Conservation (phyloP, 345 rosid species). For the Noccaea bulbosa region DNA sequence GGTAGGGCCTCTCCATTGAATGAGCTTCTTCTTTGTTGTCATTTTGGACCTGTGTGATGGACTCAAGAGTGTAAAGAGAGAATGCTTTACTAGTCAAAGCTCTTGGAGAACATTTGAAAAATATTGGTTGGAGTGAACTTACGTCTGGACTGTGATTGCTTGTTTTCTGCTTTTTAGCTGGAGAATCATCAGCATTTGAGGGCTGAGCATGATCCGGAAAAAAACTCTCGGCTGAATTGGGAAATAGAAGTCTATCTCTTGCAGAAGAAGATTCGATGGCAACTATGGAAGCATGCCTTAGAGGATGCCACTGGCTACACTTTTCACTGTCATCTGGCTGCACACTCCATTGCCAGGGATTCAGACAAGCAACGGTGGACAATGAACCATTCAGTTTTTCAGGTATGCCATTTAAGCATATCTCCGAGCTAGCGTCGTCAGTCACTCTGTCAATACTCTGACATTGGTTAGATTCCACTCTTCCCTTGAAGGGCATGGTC, state of each 20-base stretch:
- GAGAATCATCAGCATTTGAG: conserved; percentile 43
- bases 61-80: conserved; percentile 29
- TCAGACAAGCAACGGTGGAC: conserved; percentile 61
- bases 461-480: conserved; percentile 14
- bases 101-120: neutral
- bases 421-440: conserved; percentile 19
- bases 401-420: conserved; percentile 37
- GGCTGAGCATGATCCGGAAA: conserved; percentile 41
- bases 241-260: conserved; percentile 71
- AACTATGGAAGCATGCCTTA: conserved; percentile 78
- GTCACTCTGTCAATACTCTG: neutral
- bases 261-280: conserved; percentile 87
- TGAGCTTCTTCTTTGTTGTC: conserved; percentile 43
- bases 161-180: conserved; percentile 67
- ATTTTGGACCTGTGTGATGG: conserved; percentile 45
- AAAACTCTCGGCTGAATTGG: conserved; percentile 42
- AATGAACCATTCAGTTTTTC: conserved; percentile 32
- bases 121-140: conserved; percentile 33
- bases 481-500: conserved; percentile 13
- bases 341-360: conserved; percentile 72
- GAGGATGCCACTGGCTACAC: conserved; percentile 64
- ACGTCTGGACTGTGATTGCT: conserved; percentile 42
- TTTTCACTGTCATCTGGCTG: conserved; percentile 35
- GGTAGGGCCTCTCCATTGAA: conserved; percentile 59
- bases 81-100: conserved; percentile 23